These are phyloP conservation scores for Gastrodia elata DNA, from an alignment of 106 monocot species.

Conservation along the genomic window DNA sequence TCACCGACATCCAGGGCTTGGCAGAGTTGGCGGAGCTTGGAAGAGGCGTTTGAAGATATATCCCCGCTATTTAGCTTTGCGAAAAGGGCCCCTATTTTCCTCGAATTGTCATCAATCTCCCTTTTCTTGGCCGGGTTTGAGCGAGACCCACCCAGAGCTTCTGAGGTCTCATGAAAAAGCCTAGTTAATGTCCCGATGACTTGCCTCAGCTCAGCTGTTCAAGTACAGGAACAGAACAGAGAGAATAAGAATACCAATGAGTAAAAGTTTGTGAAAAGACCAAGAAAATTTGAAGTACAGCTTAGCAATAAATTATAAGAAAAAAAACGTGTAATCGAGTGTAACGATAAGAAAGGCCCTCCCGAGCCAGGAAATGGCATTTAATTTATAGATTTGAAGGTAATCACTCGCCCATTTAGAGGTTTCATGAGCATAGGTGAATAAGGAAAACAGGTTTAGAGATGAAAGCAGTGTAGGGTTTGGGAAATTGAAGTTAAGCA, in stretches of 20 bases:
- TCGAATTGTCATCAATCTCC: conserved; percentile 94
- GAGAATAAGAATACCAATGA: neutral
- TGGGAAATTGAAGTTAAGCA: no score
- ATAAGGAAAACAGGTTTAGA: no score
- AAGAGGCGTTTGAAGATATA: conserved; percentile 80
- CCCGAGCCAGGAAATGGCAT: no score
- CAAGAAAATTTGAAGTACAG: no score
- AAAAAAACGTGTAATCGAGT: no score
- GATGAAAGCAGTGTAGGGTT: no score
- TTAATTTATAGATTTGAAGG: no score
- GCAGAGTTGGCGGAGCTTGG: conserved; percentile 81
- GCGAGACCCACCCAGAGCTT: conserved; percentile 67
- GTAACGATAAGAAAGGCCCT: no score
- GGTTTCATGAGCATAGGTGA: no score
- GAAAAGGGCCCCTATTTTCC: conserved; percentile 80
- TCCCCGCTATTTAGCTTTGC: conserved; percentile 77
- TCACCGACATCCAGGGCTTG: conserved; percentile 58
- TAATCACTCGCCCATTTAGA: no score
- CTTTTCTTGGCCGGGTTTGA: conserved; percentile 76
- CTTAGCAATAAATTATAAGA: no score
- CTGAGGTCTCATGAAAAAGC: conserved; percentile 76
- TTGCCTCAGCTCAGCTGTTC: conserved; percentile 75
- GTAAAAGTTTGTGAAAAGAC: no score
- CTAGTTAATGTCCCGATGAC: conserved; percentile 76
- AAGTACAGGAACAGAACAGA: conserved; percentile 6